A percentile compares a stretch with the other conserved stretches of the same genome.
phyloP scores from a whole-genome alignment of 2,329 filamentous ascomycete genomes.

The Diaporthe ilicicola region DNA sequence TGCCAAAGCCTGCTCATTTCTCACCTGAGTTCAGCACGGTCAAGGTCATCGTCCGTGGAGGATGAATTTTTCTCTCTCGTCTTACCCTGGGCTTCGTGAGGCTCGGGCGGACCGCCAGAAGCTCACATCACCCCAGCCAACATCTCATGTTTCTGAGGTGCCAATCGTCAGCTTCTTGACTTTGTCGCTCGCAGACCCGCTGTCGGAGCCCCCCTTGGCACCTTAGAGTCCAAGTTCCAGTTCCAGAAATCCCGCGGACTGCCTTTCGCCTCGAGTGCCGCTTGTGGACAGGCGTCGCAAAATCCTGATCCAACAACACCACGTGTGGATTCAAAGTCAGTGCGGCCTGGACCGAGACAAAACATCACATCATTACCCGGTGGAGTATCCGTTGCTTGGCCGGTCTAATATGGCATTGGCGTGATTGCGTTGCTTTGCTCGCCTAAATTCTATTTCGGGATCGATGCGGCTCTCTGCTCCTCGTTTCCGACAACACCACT shows the following conservation, averaged over 20 bases:
- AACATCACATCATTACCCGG: constrained; percentile 33
- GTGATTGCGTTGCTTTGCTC: constrained; percentile 34
- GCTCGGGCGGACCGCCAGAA: not conserved
- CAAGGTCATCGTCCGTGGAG: constrained; percentile 25
- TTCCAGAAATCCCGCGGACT: constrained; percentile 9
- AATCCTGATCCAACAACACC: constrained; percentile 25
- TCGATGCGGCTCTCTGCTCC: constrained; percentile 20
- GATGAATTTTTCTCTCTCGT: not conserved
- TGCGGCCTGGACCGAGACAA: constrained; percentile 29
- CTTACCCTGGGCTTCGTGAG: not conserved
- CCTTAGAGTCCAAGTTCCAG: not conserved
- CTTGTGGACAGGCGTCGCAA: constrained; percentile 12
- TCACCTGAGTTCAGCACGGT: constrained; percentile 8
- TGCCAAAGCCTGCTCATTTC: not conserved
- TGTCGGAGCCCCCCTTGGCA: constrained; percentile 32
- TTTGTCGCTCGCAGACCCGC: constrained; percentile 24
- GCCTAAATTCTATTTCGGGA: constrained; percentile 27
- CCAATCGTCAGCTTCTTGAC: constrained; percentile 25
- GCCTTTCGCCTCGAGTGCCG: constrained; percentile 7
- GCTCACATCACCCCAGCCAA: constrained; percentile 12
- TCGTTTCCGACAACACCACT: not conserved
- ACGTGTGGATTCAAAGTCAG: constrained; percentile 25
- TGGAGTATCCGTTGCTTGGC: constrained; percentile 21
- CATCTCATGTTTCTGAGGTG: constrained; percentile 31
- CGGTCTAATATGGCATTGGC: constrained; percentile 29